Conservation (phyloP, 148 eudicot species). For the Nepenthes gracilis region DNA sequence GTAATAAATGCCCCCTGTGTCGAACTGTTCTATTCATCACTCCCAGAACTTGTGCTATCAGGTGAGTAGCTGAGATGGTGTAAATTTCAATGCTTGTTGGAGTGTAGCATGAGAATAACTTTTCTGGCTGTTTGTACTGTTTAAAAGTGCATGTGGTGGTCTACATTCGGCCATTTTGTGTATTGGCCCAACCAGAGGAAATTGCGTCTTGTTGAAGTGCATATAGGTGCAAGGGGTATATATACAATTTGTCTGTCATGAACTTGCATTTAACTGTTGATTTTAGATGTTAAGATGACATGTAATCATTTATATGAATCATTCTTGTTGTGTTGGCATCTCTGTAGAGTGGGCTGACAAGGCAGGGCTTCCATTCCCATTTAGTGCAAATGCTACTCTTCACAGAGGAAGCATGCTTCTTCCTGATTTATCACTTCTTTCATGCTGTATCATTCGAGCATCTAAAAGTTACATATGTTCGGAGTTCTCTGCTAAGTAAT, state of each 20-base stretch:
- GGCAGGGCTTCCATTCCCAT: too few relatives aligned
- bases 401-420: not conserved
- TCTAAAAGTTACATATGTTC: not conserved
- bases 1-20: conserved; percentile 85
- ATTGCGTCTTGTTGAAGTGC: not conserved
- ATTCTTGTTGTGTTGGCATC: not conserved
- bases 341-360: not conserved
- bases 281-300: not conserved
- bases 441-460: not conserved
- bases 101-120: too few relatives aligned
- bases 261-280: not conserved
- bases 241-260: not conserved
- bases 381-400: not conserved
- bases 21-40: conserved; percentile 80
- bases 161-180: not conserved
- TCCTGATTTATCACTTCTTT: not conserved
- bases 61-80: conserved; percentile 32
- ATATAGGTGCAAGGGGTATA: not conserved
- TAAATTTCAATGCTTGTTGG: not conserved
- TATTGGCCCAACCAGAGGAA: not conserved
- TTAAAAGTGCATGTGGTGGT: not conserved
- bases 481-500: not conserved
- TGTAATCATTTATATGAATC: not conserved
- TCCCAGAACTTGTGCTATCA: conserved; percentile 68
- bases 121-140: not conserved